Conservation (phyloP, 306 rosid genomes). For the Leucaena leucocephala region DNA sequence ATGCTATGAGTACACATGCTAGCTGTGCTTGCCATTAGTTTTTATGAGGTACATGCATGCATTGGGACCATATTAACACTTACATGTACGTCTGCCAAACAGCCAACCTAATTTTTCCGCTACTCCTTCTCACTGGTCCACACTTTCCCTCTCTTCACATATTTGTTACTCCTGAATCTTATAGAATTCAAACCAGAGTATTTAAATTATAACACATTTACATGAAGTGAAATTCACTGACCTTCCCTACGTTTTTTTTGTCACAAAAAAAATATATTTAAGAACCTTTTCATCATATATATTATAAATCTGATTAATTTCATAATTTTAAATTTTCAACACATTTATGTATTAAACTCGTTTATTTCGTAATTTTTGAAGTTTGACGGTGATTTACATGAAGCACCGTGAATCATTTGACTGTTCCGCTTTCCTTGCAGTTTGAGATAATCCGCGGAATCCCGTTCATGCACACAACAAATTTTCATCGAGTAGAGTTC, state of each 20-base stretch:
- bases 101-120: neutral
- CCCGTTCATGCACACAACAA: neutral
- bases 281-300: no score
- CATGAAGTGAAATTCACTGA: no score
- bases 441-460: neutral
- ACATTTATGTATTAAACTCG: no score
- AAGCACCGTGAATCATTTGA: neutral
- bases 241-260: no score
- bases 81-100: neutral
- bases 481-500: no score
- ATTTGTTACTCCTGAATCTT: neutral
- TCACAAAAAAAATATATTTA: no score
- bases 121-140: neutral
- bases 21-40: neutral
- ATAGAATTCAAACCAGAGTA: neutral
- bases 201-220: neutral
- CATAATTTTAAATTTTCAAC: no score
- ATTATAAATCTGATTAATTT: no score
- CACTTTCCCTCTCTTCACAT: neutral
- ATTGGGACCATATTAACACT: neutral
- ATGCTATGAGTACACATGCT: neutral
- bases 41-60: no score
- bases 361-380: neutral
- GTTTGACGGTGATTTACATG: neutral
- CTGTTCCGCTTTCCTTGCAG: neutral